Conservation (phyloP, 345 rosid genomes). For the Pistacia vera region DNA sequence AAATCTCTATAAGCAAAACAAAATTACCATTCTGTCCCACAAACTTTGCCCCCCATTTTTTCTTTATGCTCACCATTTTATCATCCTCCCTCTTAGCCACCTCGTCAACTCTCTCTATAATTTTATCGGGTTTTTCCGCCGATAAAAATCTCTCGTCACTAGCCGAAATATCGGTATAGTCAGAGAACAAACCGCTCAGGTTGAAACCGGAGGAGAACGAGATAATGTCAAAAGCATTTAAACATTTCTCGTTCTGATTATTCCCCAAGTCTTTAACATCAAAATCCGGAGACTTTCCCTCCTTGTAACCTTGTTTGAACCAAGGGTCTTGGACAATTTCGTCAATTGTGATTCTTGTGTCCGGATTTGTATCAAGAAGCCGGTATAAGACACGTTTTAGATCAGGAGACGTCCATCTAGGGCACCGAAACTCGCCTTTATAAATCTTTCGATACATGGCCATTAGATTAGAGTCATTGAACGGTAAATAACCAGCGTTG, state of each 20-base stretch:
- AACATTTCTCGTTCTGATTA: slow-evolving; percentile 14
- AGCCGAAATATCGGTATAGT: slow-evolving; percentile 30
- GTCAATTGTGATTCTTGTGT: slow-evolving; percentile 72
- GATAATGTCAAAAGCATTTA: slow-evolving; percentile 79
- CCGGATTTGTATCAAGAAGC: slow-evolving; percentile 72
- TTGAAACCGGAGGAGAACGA: slow-evolving; percentile 59
- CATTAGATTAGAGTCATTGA: slow-evolving; percentile 81
- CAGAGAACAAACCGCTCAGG: slow-evolving; percentile 54
- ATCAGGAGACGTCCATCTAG: slow-evolving; percentile 91
- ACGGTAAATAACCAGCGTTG: slow-evolving; percentile 82
- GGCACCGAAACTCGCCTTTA: slow-evolving; percentile 77
- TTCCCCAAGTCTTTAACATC: slow-evolving; percentile 39
- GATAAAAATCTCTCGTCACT: slow-evolving; percentile 57
- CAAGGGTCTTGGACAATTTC: slow-evolving; percentile 72
- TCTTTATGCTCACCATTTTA: slow-evolving; percentile 32
- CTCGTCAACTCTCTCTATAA: slow-evolving; percentile 50
- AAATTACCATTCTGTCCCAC: slow-evolving; percentile 62
- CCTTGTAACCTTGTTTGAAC: slow-evolving; percentile 58
- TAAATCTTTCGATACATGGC: slow-evolving; percentile 83
- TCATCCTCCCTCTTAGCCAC: slow-evolving; percentile 37
- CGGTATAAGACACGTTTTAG: slow-evolving; percentile 55
- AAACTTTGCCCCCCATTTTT: slow-evolving; percentile 41
- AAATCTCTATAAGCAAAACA: slow-evolving; percentile 40
- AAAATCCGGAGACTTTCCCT: slow-evolving; percentile 45
- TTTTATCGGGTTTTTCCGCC: slow-evolving; percentile 40